A percentile compares a stretch with the other conserved stretches of the same genome.
These are phyloP conservation scores for Aechmea fasciata DNA, from an alignment of 176 grass and related monocot species.

Conservation along the genomic window DNA sequence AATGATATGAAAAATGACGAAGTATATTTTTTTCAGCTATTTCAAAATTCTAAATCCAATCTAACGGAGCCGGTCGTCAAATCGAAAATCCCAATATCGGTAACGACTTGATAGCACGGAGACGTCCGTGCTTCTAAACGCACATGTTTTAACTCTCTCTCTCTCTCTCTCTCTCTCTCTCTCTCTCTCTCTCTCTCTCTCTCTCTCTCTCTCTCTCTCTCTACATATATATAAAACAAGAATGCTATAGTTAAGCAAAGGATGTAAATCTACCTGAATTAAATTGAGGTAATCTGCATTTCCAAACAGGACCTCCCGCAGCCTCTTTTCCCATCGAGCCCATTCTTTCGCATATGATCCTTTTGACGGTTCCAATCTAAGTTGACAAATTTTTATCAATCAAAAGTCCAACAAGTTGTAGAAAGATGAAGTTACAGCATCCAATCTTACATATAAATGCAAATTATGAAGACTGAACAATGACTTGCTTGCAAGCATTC, in stretches of 20 bases:
- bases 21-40: no score
- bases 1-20: no score
- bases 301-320: constrained; percentile 43
- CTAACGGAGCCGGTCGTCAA: no score
- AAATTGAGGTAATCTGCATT: constrained; percentile 70
- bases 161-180: neutral
- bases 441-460: no score
- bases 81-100: no score
- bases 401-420: neutral
- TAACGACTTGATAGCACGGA: no score
- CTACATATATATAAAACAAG: neutral
- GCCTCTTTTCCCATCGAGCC: constrained; percentile 70
- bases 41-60: no score
- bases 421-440: neutral
- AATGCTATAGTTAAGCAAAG: constrained; percentile 13
- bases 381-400: constrained; percentile 27
- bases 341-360: constrained; percentile 88
- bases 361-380: constrained; percentile 79
- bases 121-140: no score
- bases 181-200: neutral
- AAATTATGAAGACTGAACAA: no score
- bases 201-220: neutral
- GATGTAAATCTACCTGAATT: constrained; percentile 66
- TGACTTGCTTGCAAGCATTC: no score
- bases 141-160: no score